Percentiles rank a stretch among this genome's conserved stretches.
Conservation (phyloP, 2,329 filamentous ascomycete genomes). For the Teratosphaeria gauchensis region DNA sequence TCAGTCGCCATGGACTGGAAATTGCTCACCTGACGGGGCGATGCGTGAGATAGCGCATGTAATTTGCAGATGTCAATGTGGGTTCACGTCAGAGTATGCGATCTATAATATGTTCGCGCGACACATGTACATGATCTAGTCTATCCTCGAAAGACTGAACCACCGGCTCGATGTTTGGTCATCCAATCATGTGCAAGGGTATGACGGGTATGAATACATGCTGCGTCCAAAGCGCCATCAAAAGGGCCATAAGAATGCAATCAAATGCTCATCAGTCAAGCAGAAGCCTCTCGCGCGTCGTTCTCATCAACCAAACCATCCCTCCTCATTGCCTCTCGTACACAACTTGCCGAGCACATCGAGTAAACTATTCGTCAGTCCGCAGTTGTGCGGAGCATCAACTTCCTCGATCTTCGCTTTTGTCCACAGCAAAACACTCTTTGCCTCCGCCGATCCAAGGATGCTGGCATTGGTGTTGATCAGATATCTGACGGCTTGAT, state of each 20-base stretch:
- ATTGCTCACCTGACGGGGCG: neutral
- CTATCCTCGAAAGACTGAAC: too few relatives aligned
- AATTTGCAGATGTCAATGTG: too few relatives aligned
- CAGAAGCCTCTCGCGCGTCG: neutral
- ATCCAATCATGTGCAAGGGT: too few relatives aligned
- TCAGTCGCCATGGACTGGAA: conserved; percentile 36
- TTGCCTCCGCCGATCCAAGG: conserved; percentile 9
- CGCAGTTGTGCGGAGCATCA: conserved; percentile 15
- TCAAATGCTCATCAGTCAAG: too few relatives aligned
- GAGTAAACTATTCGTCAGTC: conserved; percentile 15
- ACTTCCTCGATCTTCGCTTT: conserved; percentile 14
- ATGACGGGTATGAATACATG: too few relatives aligned
- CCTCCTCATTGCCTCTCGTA: conserved; percentile 16
- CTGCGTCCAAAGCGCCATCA: too few relatives aligned
- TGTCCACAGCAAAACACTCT: conserved; percentile 16
- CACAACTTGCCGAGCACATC: conserved; percentile 20
- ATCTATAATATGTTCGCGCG: too few relatives aligned
- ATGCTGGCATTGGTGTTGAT: neutral
- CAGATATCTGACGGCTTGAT: conserved; percentile 5
- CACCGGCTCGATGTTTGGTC: too few relatives aligned
- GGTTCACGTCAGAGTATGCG: too few relatives aligned
- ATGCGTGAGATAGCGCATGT: neutral
- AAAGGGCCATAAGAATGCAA: too few relatives aligned
- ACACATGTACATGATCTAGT: too few relatives aligned
- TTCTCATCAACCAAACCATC: conserved; percentile 15